These are phyloP conservation scores for Linderina pennispora DNA, from an alignment of 192 early-diverging fungal species.

Conservation along the genomic window DNA sequence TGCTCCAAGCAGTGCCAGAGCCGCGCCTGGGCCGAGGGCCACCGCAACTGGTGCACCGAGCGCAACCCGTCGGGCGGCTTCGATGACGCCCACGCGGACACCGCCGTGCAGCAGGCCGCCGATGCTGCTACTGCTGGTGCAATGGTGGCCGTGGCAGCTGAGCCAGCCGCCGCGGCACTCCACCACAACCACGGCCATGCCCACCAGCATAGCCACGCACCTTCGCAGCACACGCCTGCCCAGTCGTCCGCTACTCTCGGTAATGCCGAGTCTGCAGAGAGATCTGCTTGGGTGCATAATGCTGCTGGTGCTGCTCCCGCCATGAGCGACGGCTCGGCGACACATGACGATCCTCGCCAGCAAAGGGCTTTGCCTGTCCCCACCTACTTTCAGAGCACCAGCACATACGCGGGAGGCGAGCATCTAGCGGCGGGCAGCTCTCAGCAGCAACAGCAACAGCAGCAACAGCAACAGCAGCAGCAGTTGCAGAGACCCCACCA, in stretches of 20 bases:
- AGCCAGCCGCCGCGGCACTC: constrained; percentile 6
- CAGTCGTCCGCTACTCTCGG: too few species aligned
- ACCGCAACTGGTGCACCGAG: constrained; percentile 77
- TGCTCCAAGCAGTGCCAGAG: constrained; percentile 74
- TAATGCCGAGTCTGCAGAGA: too few species aligned
- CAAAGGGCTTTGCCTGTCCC: too few species aligned
- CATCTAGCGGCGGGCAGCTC: too few species aligned
- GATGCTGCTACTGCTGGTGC: constrained; percentile 27
- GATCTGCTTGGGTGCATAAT: too few species aligned
- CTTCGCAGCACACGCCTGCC: too few species aligned
- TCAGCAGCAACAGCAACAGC: constrained; percentile 7
- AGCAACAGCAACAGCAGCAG: constrained; percentile 3
- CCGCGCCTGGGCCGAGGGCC: constrained; percentile 72
- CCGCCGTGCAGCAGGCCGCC: constrained; percentile 16
- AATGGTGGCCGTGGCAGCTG: constrained; percentile 18
- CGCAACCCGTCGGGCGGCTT: constrained; percentile 17
- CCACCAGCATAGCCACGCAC: constrained; percentile 11
- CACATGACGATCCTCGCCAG: too few species aligned
- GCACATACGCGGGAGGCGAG: too few species aligned
- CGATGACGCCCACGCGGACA: constrained; percentile 8
- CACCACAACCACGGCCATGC: constrained; percentile 20
- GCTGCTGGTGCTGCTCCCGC: too few species aligned
- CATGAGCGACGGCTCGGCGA: too few species aligned
- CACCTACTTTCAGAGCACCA: constrained; percentile 1
- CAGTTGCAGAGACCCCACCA: constrained; percentile 3